These are phyloP conservation scores for Lasiosphaeria miniovina DNA, from an alignment of 495 filamentous ascomycete species.

Conservation along the genomic window DNA sequence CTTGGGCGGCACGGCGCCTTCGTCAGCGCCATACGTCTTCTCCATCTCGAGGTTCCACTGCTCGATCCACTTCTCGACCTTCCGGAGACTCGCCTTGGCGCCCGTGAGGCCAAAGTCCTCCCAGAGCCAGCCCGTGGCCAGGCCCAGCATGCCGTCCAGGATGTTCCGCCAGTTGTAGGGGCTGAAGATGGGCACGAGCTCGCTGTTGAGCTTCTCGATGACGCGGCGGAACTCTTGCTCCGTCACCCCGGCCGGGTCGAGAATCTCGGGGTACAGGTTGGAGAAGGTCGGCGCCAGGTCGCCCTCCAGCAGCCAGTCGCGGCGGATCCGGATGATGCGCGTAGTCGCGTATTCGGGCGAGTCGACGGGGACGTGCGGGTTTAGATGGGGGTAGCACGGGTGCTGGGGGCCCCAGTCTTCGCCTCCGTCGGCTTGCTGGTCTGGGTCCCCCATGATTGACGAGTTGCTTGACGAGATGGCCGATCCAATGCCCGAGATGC, in stretches of 20 bases:
- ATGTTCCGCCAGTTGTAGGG: slow-evolving; percentile 69
- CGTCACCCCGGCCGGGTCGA: slow-evolving; percentile 75
- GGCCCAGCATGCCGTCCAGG: slow-evolving; percentile 69
- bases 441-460: slow-evolving; percentile 52
- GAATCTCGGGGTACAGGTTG: slow-evolving; percentile 91
- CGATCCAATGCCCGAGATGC: slow-evolving; percentile 45
- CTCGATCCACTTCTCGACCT: slow-evolving; percentile 73
- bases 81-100: slow-evolving; percentile 63
- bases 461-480: slow-evolving; percentile 49
- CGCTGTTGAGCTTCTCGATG: slow-evolving; percentile 71
- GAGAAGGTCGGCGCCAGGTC: slow-evolving; percentile 92
- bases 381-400: slow-evolving; percentile 88
- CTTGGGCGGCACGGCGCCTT: slow-evolving; percentile 55
- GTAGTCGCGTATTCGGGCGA: slow-evolving; percentile 73
- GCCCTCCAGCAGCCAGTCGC: slow-evolving; percentile 86
- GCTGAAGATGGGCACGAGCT: slow-evolving; percentile 67
- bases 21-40: slow-evolving; percentile 49
- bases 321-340: slow-evolving; percentile 81
- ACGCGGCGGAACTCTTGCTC: slow-evolving; percentile 80
- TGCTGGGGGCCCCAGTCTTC: slow-evolving; percentile 85
- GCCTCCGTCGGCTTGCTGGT: slow-evolving; percentile 46
- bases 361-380: slow-evolving; percentile 79
- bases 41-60: slow-evolving; percentile 71
- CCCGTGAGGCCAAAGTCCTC: slow-evolving; percentile 78
- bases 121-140: slow-evolving; percentile 88